Conservation (phyloP, 805 yeast genomes). For the Saturnispora halmiae region DNA sequence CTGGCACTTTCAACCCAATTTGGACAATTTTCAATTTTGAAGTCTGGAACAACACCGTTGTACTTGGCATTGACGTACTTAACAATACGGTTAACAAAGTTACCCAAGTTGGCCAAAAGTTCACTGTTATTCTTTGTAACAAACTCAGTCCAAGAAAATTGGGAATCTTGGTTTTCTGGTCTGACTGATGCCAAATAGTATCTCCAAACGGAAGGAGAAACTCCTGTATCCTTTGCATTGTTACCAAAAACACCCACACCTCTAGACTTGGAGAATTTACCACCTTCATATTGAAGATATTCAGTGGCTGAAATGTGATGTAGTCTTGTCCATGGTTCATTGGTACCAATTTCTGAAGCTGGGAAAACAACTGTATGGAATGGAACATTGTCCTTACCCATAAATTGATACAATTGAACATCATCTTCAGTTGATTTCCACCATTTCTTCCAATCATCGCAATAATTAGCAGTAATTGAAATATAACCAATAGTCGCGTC, state of each 20-base stretch:
- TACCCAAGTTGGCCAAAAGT: conserved; percentile 91
- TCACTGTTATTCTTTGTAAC: conserved; percentile 91
- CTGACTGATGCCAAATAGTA: conserved; percentile 86
- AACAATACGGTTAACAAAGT: conserved; percentile 87
- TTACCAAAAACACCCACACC: conserved; percentile 98
- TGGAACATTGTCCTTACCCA: conserved; percentile 99
- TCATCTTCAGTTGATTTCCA: conserved; percentile 62
- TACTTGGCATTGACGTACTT: conserved; percentile 87
- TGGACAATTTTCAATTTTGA: conserved; percentile 38
- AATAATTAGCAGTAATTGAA: conserved; percentile 91
- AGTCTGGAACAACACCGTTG: conserved; percentile 80
- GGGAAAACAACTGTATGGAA: conserved; percentile 99
- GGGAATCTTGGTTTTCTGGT: conserved; percentile 94
- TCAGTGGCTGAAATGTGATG: conserved; percentile 92
- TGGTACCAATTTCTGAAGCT: conserved; percentile 80
- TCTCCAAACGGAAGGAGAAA: conserved; percentile 94
- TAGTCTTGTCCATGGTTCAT: conserved; percentile 81
- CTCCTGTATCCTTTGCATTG: conserved; percentile 88
- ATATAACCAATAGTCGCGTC: conserved; percentile 97
- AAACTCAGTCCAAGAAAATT: conserved; percentile 95
- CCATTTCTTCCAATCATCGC: conserved; percentile 51
- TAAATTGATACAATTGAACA: conserved; percentile 85
- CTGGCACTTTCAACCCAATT: conserved; percentile 36
- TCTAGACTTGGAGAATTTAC: conserved; percentile 96
- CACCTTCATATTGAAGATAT: conserved; percentile 94